phyloP scores from a whole-genome alignment of 2,329 filamentous ascomycete species.

The Talaromyces islandicus region DNA sequence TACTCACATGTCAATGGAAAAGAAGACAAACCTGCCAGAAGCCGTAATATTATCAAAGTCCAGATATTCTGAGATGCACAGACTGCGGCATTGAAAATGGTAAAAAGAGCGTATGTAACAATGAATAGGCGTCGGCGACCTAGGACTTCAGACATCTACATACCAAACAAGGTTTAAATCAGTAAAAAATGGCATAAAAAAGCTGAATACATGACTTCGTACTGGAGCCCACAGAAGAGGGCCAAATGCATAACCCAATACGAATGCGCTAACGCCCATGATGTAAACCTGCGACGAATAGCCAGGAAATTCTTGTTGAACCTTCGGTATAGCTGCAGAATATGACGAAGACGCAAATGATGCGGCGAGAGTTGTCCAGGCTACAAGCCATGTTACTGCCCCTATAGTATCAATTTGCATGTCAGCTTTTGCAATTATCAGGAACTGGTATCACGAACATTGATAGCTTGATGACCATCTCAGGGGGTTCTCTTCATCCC shows the following conservation, averaged over 20 bases:
- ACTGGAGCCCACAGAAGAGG: background rate
- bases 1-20: no score
- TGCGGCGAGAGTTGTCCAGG: background rate
- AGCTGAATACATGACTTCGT: background rate
- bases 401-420: background rate
- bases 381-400: background rate
- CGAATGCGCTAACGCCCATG: background rate
- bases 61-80: background rate
- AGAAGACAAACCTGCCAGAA: background rate
- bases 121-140: background rate
- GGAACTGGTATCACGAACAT: background rate
- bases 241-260: background rate
- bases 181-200: background rate
- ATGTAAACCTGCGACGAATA: background rate
- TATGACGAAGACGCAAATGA: background rate
- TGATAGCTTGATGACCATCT: background rate
- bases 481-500: background rate
- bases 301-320: background rate
- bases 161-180: background rate
- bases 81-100: background rate
- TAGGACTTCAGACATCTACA: background rate
- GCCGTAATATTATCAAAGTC: background rate
- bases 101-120: background rate
- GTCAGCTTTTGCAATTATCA: background rate
- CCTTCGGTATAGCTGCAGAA: background rate